Evolutionary conservation across 2,329 filamentous ascomycete genomes (phyloP).

Genomic region (Sporothrix curviconia): DNA sequence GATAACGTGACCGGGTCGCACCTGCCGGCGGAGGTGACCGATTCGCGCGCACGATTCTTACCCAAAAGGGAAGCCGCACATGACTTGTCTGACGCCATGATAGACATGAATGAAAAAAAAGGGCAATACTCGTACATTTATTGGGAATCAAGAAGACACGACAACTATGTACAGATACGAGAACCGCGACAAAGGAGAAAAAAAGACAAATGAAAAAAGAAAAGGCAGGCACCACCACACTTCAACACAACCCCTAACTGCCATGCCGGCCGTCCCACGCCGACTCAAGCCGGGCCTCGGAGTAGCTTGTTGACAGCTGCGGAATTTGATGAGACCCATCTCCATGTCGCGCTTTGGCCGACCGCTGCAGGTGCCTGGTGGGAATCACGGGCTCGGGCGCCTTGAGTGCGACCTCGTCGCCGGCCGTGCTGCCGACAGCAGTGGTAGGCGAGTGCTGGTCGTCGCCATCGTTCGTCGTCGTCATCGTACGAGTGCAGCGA

Average conservation of each 20-base stretch:
- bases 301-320: too few species aligned
- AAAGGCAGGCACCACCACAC: background rate
- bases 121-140: background rate
- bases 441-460: background rate
- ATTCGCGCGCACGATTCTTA: background rate
- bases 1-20: background rate
- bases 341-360: background rate
- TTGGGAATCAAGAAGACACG: background rate
- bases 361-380: background rate
- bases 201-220: background rate
- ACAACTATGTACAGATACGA: background rate
- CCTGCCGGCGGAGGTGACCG: background rate
- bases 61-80: background rate
- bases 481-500: background rate
- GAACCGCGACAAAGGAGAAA: background rate
- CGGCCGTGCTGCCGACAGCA: background rate
- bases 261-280: background rate
- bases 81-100: background rate
- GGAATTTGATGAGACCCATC: background rate
- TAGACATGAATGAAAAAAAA: background rate
- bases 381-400: background rate
- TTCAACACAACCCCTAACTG: background rate
- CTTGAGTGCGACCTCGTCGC: background rate
- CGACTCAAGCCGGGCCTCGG: background rate
- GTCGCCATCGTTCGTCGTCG: background rate